Evolutionary conservation across 2,329 filamentous ascomycete species (phyloP).

Genomic region (Hymenoscyphus salicellus): DNA sequence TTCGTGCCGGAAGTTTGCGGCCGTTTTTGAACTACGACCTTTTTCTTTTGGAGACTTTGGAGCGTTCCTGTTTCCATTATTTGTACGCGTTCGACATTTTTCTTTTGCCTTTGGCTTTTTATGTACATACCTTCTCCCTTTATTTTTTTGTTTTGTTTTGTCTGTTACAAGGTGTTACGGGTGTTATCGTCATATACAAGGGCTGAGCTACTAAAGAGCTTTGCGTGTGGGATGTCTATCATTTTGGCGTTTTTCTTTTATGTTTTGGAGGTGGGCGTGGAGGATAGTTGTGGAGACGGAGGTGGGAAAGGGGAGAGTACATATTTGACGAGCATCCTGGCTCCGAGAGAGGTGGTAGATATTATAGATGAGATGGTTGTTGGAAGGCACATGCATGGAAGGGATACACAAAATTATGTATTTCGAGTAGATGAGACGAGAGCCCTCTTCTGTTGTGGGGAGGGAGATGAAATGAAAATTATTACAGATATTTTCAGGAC

Average conservation of each 20-base stretch:
- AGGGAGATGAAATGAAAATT: no score
- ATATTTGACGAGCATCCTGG: neutral
- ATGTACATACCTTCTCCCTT: neutral
- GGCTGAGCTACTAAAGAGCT: constrained; percentile 1
- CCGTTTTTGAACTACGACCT: neutral
- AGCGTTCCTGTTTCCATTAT: neutral
- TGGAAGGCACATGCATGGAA: no score
- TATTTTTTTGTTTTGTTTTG: neutral
- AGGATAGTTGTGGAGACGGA: no score
- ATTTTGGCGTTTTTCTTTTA: neutral
- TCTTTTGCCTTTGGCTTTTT: neutral
- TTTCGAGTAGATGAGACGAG: no score
- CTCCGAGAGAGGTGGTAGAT: neutral
- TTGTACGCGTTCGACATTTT: neutral
- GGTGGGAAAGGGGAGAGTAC: neutral
- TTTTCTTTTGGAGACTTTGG: constrained; percentile 5
- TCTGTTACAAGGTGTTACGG: neutral
- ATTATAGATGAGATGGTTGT: no score
- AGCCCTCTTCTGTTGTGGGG: no score
- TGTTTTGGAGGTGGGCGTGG: neutral
- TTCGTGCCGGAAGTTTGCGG: neutral
- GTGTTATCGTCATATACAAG: neutral
- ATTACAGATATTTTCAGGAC: no score
- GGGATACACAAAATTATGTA: no score
- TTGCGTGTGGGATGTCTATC: neutral